Conservation (phyloP, 2,329 filamentous ascomycete species). For the Calonectria crousiana region DNA sequence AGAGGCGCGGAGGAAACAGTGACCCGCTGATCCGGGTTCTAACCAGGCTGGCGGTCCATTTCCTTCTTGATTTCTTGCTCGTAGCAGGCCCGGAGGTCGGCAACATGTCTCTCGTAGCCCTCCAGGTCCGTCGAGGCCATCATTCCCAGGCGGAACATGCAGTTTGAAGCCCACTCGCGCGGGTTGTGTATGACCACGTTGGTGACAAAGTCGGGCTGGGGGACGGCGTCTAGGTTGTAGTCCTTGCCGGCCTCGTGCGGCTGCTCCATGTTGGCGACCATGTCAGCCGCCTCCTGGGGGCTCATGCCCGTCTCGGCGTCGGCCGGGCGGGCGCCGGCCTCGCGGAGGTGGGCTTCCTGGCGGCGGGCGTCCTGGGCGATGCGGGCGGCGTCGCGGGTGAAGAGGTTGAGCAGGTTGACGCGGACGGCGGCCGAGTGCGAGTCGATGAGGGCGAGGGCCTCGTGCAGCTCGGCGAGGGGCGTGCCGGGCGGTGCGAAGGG, state of each 20-base stretch:
- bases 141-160: slow-evolving; percentile 36
- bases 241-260: slow-evolving; percentile 9
- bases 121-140: slow-evolving; percentile 35
- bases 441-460: slow-evolving; percentile 39
- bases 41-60: slow-evolving; percentile 31
- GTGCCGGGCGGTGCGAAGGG: slow-evolving; percentile 30
- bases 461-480: slow-evolving; percentile 32
- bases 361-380: slow-evolving; percentile 39
- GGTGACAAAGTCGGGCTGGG: slow-evolving; percentile 32
- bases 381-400: slow-evolving; percentile 49
- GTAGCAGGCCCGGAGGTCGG: slow-evolving; percentile 23
- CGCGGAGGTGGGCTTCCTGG: slow-evolving; percentile 28
- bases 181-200: slow-evolving; percentile 25
- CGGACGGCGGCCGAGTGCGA: slow-evolving; percentile 44
- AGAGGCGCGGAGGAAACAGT: not conserved
- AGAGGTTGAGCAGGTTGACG: slow-evolving; percentile 47
- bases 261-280: slow-evolving; percentile 48
- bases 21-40: slow-evolving; percentile 29
- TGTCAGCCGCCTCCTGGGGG: slow-evolving; percentile 33
- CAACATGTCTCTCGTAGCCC: slow-evolving; percentile 42
- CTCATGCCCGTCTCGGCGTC: slow-evolving; percentile 20
- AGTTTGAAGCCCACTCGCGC: slow-evolving; percentile 38
- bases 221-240: slow-evolving; percentile 28
- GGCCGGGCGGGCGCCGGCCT: not conserved
- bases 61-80: slow-evolving; percentile 42